A percentile compares a stretch with the other conserved stretches of the same genome.
Evolutionary conservation across 1,139 yeast genomes (phyloP).

Genomic region (Kodamaea derodonti): DNA sequence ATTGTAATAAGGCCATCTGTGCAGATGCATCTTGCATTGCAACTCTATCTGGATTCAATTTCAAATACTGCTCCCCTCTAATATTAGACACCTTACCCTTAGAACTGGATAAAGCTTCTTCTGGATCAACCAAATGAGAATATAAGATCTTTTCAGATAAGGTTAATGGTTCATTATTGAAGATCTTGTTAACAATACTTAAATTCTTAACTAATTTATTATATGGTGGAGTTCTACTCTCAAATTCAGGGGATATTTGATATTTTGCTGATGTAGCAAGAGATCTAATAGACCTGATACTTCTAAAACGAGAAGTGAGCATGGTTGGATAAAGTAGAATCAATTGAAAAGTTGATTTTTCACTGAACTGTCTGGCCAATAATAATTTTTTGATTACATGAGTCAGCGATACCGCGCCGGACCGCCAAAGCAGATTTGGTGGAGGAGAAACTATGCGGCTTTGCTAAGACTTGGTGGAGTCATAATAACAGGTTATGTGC

Average conservation of each 20-base stretch:
- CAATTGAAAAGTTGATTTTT: too few relatives aligned
- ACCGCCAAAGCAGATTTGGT: too few relatives aligned
- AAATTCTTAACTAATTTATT: constrained; percentile 66
- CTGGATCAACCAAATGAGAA: constrained; percentile 85
- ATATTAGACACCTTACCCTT: constrained; percentile 50
- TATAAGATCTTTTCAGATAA: constrained; percentile 91
- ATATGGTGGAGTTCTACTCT: constrained; percentile 83
- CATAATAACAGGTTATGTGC: too few relatives aligned
- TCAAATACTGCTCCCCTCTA: constrained; percentile 82
- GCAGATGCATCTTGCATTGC: constrained; percentile 99
- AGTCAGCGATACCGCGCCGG: neutral
- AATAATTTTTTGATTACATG: neutral
- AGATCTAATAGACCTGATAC: constrained; percentile 14
- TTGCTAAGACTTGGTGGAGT: too few relatives aligned
- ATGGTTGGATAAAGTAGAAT: too few relatives aligned
- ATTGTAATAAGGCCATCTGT: constrained; percentile 93
- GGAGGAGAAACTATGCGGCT: too few relatives aligned
- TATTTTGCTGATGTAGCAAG: constrained; percentile 28
- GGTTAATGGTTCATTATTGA: constrained; percentile 75
- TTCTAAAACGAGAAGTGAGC: neutral
- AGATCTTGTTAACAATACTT: constrained; percentile 55
- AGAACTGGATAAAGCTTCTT: constrained; percentile 58
- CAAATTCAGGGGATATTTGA: constrained; percentile 54
- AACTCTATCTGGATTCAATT: constrained; percentile 93
- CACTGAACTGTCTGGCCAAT: too few relatives aligned